phyloP scores from a whole-genome alignment of 192 early-diverging fungal genomes.

The Geosiphon pyriformis region DNA sequence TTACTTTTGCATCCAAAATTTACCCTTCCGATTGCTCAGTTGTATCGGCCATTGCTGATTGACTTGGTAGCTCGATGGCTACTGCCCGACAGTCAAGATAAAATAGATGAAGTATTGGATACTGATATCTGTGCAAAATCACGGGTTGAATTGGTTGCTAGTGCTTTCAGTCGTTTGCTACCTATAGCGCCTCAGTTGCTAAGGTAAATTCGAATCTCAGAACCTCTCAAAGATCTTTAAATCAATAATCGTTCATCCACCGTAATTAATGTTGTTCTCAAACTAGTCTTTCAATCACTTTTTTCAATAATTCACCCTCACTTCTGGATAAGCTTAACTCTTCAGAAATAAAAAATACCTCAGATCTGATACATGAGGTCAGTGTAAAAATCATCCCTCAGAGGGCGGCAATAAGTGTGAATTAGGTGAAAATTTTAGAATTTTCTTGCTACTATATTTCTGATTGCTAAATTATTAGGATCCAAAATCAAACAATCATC shows the following conservation, averaged over 20 bases:
- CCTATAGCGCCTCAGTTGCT: slow-evolving; percentile 67
- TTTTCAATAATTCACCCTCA: slow-evolving; percentile 50
- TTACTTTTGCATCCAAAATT: slow-evolving; percentile 18
- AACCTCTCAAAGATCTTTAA: neutral
- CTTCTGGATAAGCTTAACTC: slow-evolving; percentile 34
- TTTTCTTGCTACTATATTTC: neutral
- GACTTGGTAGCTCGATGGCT: slow-evolving; percentile 80
- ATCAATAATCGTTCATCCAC: too few relatives aligned
- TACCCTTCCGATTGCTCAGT: slow-evolving; percentile 37
- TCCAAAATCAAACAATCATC: slow-evolving; percentile 19
- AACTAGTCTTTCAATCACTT: slow-evolving; percentile 47
- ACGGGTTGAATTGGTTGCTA: slow-evolving; percentile 32
- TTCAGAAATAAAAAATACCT: slow-evolving; percentile 2
- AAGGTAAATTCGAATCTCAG: slow-evolving; percentile 47
- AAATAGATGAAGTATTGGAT: slow-evolving; percentile 14
- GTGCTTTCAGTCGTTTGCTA: slow-evolving; percentile 56
- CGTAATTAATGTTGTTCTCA: too few relatives aligned
- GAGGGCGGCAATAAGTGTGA: neutral
- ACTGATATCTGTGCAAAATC: slow-evolving; percentile 35
- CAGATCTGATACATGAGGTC: neutral
- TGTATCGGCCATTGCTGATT: slow-evolving; percentile 70
- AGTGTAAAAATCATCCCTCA: neutral
- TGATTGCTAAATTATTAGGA: slow-evolving; percentile 20
- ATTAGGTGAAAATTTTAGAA: neutral
- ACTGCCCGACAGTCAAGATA: slow-evolving; percentile 16